These are phyloP conservation scores for Leucocoprinus leucothites DNA, from an alignment of 768 basidiomycete species.

Conservation along the genomic window DNA sequence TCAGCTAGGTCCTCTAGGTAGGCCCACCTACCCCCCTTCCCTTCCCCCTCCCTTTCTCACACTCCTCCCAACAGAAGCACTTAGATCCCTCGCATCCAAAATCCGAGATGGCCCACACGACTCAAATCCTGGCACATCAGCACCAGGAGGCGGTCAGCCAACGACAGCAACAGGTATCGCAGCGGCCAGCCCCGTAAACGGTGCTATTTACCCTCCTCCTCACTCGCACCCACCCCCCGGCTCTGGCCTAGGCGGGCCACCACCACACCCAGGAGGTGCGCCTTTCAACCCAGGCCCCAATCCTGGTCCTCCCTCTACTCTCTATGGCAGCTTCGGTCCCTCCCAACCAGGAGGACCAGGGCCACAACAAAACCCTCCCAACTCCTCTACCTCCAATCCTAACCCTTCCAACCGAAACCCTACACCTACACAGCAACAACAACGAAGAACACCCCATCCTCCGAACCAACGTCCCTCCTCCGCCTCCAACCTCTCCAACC, in stretches of 20 bases:
- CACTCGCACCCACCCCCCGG: neutral
- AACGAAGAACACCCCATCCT: no score
- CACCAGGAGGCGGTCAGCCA: conserved; percentile 13
- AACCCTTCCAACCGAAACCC: no score
- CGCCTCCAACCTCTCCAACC: no score
- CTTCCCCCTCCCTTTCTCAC: neutral
- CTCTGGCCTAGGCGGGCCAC: no score
- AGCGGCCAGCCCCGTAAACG: neutral
- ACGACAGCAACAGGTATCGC: conserved; percentile 6
- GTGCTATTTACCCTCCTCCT: neutral
- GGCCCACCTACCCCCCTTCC: conserved; percentile 24
- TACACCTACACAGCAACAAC: no score
- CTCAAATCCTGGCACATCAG: conserved; percentile 12
- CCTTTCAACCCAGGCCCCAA: no score
- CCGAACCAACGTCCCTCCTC: no score
- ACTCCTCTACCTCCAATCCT: no score
- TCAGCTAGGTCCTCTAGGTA: conserved; percentile 64
- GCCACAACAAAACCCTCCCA: neutral
- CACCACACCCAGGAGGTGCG: no score
- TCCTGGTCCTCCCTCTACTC: no score
- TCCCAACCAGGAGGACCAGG: neutral
- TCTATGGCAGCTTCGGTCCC: no score
- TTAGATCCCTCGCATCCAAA: conserved; percentile 35
- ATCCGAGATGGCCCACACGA: conserved; percentile 32
- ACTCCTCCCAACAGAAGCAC: conserved; percentile 32